These are phyloP conservation scores for Crithidia sp. DNA, from an alignment of 208 protist genomes.

Conservation along the genomic window DNA sequence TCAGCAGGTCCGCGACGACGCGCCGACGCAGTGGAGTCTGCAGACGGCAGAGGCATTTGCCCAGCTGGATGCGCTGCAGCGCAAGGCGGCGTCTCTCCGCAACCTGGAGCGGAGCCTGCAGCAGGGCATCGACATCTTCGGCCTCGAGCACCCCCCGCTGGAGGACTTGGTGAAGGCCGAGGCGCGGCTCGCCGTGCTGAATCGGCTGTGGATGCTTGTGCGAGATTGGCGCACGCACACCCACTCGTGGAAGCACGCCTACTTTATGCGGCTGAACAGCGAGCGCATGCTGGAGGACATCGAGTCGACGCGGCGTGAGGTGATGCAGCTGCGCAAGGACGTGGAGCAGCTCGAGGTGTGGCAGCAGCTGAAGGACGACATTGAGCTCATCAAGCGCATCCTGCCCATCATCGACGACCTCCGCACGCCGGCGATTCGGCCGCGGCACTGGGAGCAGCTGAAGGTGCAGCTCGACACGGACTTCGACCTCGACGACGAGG, in stretches of 20 bases:
- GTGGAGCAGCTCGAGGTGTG: conserved; percentile 95
- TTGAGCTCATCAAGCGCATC: conserved; percentile 95
- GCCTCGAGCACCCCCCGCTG: conserved; percentile 91
- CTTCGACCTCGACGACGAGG: conserved; percentile 92
- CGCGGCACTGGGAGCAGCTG: conserved; percentile 94
- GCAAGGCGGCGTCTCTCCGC: conserved; percentile 73
- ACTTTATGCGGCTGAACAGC: conserved; percentile 92
- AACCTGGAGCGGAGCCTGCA: conserved; percentile 80
- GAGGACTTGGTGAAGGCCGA: conserved; percentile 91
- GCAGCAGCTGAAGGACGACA: conserved; percentile 92
- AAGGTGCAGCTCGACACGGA: conserved; percentile 91
- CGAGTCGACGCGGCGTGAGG: conserved; percentile 78
- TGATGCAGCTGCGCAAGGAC: conserved; percentile 89
- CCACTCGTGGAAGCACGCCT: conserved; percentile 86
- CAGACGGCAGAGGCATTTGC: conserved; percentile 82
- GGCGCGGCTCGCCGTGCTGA: conserved; percentile 85
- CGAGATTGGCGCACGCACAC: conserved; percentile 92
- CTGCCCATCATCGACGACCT: conserved; percentile 97
- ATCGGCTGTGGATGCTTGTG: conserved; percentile 91
- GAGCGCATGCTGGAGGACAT: conserved; percentile 94
- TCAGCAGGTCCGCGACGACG: conserved; percentile 89
- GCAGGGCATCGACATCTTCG: conserved; percentile 96
- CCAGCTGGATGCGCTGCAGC: conserved; percentile 76
- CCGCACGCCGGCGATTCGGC: conserved; percentile 93
- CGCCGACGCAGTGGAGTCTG: conserved; percentile 71